A percentile compares a stretch with the other conserved stretches of the same genome.
These are phyloP conservation scores for Colletotrichum sp. DNA, from an alignment of 2,329 filamentous ascomycete genomes.

Conservation along the genomic window DNA sequence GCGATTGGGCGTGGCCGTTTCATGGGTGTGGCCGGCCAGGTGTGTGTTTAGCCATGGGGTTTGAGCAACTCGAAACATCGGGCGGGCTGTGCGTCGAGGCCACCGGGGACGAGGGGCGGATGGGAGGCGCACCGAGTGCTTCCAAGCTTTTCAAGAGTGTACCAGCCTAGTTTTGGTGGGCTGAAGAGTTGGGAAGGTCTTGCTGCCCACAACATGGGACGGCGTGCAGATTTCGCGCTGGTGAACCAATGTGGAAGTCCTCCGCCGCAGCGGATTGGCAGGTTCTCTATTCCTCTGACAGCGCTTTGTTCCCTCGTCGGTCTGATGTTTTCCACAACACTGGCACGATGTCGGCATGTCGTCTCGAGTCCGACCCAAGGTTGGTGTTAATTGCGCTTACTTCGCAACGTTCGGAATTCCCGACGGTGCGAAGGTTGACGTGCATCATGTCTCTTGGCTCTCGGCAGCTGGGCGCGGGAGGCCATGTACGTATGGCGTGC, in stretches of 20 bases:
- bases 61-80: slow-evolving; percentile 3
- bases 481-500: neutral
- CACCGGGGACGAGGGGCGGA: neutral
- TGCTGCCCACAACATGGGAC: neutral
- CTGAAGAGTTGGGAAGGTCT: neutral
- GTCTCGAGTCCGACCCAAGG: neutral
- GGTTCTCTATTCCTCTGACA: neutral
- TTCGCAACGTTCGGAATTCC: neutral
- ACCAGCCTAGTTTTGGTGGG: neutral
- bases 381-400: neutral
- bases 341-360: neutral
- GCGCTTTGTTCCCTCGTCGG: neutral
- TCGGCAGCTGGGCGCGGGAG: neutral
- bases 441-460: neutral
- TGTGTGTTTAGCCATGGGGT: neutral
- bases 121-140: neutral
- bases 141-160: neutral
- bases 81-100: slow-evolving; percentile 10
- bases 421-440: neutral
- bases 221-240: slow-evolving; percentile 1
- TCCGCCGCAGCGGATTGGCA: neutral
- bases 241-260: slow-evolving; percentile 4
- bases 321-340: neutral
- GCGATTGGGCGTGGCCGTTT: slow-evolving; percentile 5
- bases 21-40: neutral